Evolutionary conservation across 805 yeast genomes (phyloP), one percentile per base, ranked within the genome.

Genomic region (Wickerhamiella kazuoi): DNA sequence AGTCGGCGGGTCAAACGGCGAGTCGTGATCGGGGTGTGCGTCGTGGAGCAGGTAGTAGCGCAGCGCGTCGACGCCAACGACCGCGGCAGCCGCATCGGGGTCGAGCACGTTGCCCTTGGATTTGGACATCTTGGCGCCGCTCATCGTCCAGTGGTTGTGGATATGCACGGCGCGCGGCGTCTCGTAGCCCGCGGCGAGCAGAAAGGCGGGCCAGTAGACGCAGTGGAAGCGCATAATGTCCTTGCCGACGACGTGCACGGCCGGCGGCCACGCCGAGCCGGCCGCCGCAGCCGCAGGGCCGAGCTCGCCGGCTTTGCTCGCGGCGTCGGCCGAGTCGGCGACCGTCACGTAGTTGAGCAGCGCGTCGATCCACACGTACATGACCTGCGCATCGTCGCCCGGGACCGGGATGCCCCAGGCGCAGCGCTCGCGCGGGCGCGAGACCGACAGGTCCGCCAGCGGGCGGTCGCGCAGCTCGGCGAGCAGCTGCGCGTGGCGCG

Each of bases 351-450:
- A 90, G 56, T 84, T 90, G 34, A 79, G 66, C 34, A 90, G 64
- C 0, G 98, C 98, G 60, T 90, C 98, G 43, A 90, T 77, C 98
- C 98, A 90, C 14, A 90, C 98, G 51, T 90, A 90, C 39, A 90
- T 74, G 36, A 69, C 76, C 53, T 87, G 97, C 1, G 74, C 50
- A 0, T 67, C 59, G 51, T 86, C 94, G 18, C 66, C 64, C 2
- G 98, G 97, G 2, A 87, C 96, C 5, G 71, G 71, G 20, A 90
- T 77, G 0, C 95, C 96, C 98, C 98, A 90, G 23, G 68, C 60
- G 31, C 84, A 64, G 43, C 98, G 64, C 8, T 74, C 61, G 0
- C 74, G 53, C 0, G 97, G 96, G 46, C 98, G 64, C 0, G 96
- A 84, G 2, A 90, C 67, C n/a, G 94, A 79, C 35, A 90, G 64